Percentiles rank a stretch among this genome's conserved stretches.
These are phyloP conservation scores for Dinochytrium kinnereticum DNA, from an alignment of 371 early-diverging fungal species.

Conservation along the genomic window DNA sequence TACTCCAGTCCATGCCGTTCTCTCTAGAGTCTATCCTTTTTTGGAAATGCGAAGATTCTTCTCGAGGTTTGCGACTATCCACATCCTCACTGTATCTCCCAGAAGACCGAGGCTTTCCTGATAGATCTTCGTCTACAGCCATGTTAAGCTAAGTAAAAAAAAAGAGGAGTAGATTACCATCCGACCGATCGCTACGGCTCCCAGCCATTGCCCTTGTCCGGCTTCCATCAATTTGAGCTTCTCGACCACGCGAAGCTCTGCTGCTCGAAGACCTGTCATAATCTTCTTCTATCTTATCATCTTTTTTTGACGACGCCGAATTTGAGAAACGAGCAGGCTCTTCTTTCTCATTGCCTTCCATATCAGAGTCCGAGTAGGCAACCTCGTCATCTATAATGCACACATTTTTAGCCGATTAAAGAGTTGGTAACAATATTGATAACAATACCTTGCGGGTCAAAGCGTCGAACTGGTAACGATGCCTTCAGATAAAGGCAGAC, in stretches of 20 bases:
- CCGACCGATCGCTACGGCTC: too few species aligned
- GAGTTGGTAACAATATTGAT: not conserved
- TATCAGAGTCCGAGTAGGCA: slow-evolving; percentile 22
- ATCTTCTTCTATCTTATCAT: not conserved
- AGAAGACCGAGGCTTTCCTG: too few species aligned
- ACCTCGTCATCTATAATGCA: slow-evolving; percentile 18
- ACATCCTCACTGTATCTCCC: too few species aligned
- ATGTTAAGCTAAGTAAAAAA: too few species aligned
- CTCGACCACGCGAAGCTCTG: too few species aligned
- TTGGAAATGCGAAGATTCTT: not conserved
- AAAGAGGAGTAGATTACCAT: too few species aligned
- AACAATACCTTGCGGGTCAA: not conserved
- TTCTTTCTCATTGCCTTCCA: slow-evolving; percentile 12
- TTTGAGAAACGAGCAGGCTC: not conserved
- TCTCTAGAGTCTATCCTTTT: not conserved
- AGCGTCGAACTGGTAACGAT: not conserved
- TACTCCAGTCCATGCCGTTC: not conserved
- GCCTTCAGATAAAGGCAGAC: not conserved
- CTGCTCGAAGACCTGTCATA: too few species aligned
- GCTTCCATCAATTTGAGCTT: too few species aligned
- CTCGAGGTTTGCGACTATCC: too few species aligned
- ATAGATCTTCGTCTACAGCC: too few species aligned
- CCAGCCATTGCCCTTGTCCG: too few species aligned
- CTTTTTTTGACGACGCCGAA: not conserved
- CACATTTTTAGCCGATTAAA: too few species aligned